Evolutionary conservation across 78 protist species (phyloP).

Genomic region (Speleostelium caveatum): DNA sequence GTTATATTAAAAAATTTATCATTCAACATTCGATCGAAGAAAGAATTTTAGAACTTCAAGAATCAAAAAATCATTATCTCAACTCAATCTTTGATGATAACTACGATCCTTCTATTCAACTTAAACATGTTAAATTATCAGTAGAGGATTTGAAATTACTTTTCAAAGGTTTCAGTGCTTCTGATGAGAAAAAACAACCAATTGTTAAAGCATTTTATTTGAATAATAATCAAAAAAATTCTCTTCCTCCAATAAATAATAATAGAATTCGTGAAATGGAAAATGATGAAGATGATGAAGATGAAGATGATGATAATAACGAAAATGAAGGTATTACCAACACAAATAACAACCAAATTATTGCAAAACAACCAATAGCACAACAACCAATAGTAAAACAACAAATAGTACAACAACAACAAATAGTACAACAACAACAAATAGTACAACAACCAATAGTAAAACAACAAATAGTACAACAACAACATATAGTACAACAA

Average conservation of each 20-base stretch:
- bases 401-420: background rate
- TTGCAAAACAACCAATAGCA: background rate
- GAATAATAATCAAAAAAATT: too few species aligned
- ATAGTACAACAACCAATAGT: background rate
- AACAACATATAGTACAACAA: background rate
- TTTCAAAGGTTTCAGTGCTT: slow-evolving; percentile 27
- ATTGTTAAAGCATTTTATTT: too few species aligned
- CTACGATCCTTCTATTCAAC: slow-evolving; percentile 28
- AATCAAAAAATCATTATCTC: slow-evolving; percentile 69
- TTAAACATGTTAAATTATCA: slow-evolving; percentile 8
- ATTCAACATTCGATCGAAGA: slow-evolving; percentile 84
- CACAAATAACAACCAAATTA: background rate
- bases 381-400: background rate
- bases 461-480: background rate
- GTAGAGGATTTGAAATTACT: slow-evolving; percentile 46
- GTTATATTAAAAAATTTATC: slow-evolving; percentile 78
- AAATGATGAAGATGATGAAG: background rate
- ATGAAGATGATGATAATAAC: background rate
- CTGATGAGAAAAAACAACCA: too few species aligned
- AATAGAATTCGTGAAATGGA: background rate
- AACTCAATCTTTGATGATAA: slow-evolving; percentile 29
- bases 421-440: background rate
- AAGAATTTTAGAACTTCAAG: slow-evolving; percentile 85
- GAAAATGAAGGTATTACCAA: background rate
- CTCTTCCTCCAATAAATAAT: background rate